phyloP scores from a whole-genome alignment of 768 basidiomycete species.

The Lanmaoa pseudosensibilis region DNA sequence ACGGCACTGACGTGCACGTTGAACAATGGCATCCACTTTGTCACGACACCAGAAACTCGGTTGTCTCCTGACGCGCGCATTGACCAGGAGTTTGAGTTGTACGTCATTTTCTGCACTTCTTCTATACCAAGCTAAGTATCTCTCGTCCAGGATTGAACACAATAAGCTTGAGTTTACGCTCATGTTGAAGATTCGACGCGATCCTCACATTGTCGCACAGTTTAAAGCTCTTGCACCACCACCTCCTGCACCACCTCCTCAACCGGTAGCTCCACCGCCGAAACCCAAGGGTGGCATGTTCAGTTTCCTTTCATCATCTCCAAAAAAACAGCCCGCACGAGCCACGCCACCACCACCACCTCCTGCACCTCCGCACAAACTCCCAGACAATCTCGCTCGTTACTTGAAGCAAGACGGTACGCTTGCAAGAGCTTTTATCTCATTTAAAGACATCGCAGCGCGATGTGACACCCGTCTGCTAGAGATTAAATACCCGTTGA shows the following conservation, averaged over 20 bases:
- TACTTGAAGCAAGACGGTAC: conserved; percentile 86
- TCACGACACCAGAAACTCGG: conserved; percentile 81
- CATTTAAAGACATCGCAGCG: conserved; percentile 82
- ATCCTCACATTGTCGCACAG: conserved; percentile 81
- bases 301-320: conserved; percentile 71
- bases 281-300: conserved; percentile 66
- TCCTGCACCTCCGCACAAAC: conserved; percentile 40
- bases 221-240: conserved; percentile 63
- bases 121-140: background rate
- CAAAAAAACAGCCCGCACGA: conserved; percentile 63
- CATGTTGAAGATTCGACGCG: conserved; percentile 81
- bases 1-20: conserved; percentile 83
- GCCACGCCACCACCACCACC: conserved; percentile 37
- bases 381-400: conserved; percentile 76
- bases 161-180: conserved; percentile 95
- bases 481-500: conserved; percentile 79
- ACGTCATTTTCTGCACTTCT: conserved; percentile 30
- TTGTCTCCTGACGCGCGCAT: conserved; percentile 60
- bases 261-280: conserved; percentile 46
- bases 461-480: conserved; percentile 85
- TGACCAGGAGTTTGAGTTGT: conserved; percentile 92
- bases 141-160: conserved; percentile 70
- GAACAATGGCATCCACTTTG: conserved; percentile 96
- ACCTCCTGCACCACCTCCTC: conserved; percentile 45
- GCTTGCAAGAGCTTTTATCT: conserved; percentile 82